phyloP scores from a whole-genome alignment of 2,329 filamentous ascomycete genomes.

The Trichoderma brevicompactum region DNA sequence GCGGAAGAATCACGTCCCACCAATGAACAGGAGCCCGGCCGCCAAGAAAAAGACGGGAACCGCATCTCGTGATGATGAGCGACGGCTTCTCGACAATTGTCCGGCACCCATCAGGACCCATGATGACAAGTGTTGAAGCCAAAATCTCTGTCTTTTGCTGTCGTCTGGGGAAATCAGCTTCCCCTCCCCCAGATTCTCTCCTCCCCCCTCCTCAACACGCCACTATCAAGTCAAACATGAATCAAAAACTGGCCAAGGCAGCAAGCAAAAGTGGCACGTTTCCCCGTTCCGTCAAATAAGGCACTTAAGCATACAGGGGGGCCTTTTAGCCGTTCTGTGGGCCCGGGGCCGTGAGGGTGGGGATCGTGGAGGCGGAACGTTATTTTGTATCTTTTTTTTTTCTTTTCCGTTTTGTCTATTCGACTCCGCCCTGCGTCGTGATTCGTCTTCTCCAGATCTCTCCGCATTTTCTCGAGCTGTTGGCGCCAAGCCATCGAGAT shows the following conservation, averaged over 20 bases:
- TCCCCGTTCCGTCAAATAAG: background rate
- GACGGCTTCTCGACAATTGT: too few relatives aligned
- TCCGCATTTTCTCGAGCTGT: slow-evolving; percentile 26
- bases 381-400: slow-evolving; percentile 1
- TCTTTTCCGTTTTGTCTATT: background rate
- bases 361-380: slow-evolving; percentile 17
- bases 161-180: background rate
- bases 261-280: background rate
- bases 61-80: slow-evolving; percentile 10
- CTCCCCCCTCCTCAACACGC: background rate
- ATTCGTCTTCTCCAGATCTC: slow-evolving; percentile 24
- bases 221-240: background rate
- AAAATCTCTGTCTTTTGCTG: background rate
- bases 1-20: slow-evolving; percentile 27
- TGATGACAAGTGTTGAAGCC: background rate
- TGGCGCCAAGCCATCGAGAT: slow-evolving; percentile 17
- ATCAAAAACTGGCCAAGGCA: background rate
- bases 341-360: slow-evolving; percentile 8
- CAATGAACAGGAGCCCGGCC: slow-evolving; percentile 1
- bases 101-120: too few relatives aligned
- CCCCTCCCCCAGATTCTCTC: slow-evolving; percentile 1
- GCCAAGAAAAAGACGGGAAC: slow-evolving; percentile 6
- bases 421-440: background rate
- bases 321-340: slow-evolving; percentile 18
- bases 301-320: slow-evolving; percentile 3